A percentile compares a stretch with the other conserved stretches of the same genome.
phyloP scores from a whole-genome alignment of 805 yeast genomes.

The Candida odintsovae region DNA sequence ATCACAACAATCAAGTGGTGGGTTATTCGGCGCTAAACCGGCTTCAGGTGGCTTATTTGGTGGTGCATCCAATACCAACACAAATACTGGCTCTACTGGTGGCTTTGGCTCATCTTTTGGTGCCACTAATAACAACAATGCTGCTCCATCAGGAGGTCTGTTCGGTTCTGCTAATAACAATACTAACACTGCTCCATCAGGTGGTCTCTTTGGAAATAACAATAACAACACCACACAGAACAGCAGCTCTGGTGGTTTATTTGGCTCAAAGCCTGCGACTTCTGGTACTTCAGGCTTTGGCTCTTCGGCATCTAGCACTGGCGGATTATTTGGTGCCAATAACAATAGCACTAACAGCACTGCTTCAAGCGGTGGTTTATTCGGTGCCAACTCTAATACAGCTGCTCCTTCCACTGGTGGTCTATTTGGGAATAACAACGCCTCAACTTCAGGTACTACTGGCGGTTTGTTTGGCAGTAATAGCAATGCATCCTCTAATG shows the following conservation, averaged over 20 bases:
- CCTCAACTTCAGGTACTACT: conserved; percentile 6
- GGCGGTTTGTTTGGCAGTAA: conserved; percentile 28
- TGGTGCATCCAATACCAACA: conserved; percentile 2
- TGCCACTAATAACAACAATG: conserved; percentile 4
- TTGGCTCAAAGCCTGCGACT: conserved; percentile 1
- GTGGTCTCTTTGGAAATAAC: conserved; percentile 30
- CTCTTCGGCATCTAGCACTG: not conserved
- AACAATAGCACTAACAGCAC: not conserved
- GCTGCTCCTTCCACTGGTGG: conserved; percentile 16
- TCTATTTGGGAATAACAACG: conserved; percentile 27
- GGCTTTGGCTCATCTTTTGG: not conserved
- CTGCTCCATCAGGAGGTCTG: conserved; percentile 17
- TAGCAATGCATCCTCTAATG: not conserved
- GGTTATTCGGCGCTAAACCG: conserved; percentile 21
- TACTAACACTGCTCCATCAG: conserved; percentile 10
- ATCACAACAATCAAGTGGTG: conserved; percentile 8
- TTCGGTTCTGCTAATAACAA: conserved; percentile 29
- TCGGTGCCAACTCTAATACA: conserved; percentile 16
- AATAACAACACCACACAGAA: conserved; percentile 5
- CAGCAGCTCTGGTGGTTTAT: not conserved
- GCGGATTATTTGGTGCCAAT: conserved; percentile 3
- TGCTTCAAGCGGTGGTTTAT: conserved; percentile 24
- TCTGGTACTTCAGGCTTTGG: too few relatives aligned
- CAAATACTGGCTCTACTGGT: conserved; percentile 14
- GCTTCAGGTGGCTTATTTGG: conserved; percentile 8